Evolutionary conservation across 2,329 filamentous ascomycete genomes (phyloP).

Genomic region (Dactylellina drechsleri): DNA sequence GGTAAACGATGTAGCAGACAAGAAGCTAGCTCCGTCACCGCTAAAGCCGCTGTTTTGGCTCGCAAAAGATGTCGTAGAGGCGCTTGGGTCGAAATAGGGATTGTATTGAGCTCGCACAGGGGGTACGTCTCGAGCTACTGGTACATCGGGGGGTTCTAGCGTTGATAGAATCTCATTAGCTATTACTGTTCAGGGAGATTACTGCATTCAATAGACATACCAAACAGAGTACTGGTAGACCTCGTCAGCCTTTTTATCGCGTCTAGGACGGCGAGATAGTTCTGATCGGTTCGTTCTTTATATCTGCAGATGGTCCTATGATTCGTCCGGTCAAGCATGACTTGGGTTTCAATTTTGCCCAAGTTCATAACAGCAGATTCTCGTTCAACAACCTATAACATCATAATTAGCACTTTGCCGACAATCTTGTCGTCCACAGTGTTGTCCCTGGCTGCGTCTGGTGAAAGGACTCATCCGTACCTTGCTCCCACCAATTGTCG

Average conservation of each 20-base stretch:
- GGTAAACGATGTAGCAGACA: conserved; percentile 22
- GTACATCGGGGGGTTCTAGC: conserved; percentile 30
- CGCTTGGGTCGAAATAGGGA: conserved; percentile 17
- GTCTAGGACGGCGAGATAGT: conserved; percentile 39
- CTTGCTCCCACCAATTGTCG: conserved; percentile 32
- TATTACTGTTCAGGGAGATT: neutral
- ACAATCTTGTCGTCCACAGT: too few species aligned
- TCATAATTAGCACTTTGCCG: neutral
- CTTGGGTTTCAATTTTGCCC: conserved; percentile 41
- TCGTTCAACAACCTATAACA: conserved; percentile 38
- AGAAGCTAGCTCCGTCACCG: conserved; percentile 14
- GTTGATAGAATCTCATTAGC: neutral
- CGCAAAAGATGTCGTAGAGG: conserved; percentile 27
- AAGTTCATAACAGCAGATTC: conserved; percentile 49
- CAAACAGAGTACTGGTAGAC: conserved; percentile 44
- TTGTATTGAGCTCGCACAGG: neutral
- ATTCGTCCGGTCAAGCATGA: conserved; percentile 47
- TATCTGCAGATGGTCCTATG: conserved; percentile 47
- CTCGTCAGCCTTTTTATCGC: conserved; percentile 41
- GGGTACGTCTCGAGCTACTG: neutral
- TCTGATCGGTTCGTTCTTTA: conserved; percentile 42
- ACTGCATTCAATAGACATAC: neutral
- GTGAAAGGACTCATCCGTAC: conserved; percentile 2
- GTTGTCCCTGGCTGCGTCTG: too few species aligned
- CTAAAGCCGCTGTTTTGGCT: conserved; percentile 31